Evolutionary conservation across 768 basidiomycete species (phyloP).

Genomic region (Cubamyces sp.): DNA sequence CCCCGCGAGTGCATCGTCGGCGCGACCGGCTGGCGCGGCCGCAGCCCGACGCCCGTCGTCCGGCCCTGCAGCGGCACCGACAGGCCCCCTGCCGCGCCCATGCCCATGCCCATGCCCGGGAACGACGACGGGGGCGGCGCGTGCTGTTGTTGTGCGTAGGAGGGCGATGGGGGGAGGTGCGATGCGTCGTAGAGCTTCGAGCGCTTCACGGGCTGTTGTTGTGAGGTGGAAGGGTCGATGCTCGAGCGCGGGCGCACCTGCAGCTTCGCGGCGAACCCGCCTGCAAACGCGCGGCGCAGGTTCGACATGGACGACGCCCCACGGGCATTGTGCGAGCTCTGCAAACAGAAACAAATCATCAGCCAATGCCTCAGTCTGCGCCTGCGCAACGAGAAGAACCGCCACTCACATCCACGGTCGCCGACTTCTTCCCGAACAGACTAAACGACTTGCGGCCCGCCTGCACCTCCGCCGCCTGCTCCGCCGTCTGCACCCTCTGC

Average conservation of each 20-base stretch:
- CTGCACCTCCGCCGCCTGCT: slow-evolving; percentile 23
- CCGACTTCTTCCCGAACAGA: slow-evolving; percentile 21
- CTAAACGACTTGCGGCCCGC: slow-evolving; percentile 40
- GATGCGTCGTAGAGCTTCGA: slow-evolving; percentile 9
- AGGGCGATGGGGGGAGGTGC: slow-evolving; percentile 17
- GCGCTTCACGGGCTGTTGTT: neutral
- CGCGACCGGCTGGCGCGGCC: slow-evolving; percentile 47
- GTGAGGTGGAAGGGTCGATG: slow-evolving; percentile 40
- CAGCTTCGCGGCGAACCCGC: slow-evolving; percentile 33
- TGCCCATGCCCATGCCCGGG: neutral
- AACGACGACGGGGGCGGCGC: slow-evolving; percentile 6
- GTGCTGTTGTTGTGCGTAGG: neutral
- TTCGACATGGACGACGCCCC: slow-evolving; percentile 45
- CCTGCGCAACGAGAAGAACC: neutral
- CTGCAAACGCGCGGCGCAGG: slow-evolving; percentile 50
- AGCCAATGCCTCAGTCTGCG: neutral
- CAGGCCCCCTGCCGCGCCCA: neutral
- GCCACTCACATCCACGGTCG: slow-evolving; percentile 13
- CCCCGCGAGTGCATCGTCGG: slow-evolving; percentile 64
- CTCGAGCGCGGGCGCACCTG: slow-evolving; percentile 28
- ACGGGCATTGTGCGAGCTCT: slow-evolving; percentile 15
- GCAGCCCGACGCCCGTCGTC: slow-evolving; percentile 24
- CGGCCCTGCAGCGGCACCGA: slow-evolving; percentile 35
- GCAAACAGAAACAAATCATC: neutral
- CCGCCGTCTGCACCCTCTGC: slow-evolving; percentile 11